Conservation (phyloP, 2,329 filamentous ascomycete species). For the Fusarium sp. region DNA sequence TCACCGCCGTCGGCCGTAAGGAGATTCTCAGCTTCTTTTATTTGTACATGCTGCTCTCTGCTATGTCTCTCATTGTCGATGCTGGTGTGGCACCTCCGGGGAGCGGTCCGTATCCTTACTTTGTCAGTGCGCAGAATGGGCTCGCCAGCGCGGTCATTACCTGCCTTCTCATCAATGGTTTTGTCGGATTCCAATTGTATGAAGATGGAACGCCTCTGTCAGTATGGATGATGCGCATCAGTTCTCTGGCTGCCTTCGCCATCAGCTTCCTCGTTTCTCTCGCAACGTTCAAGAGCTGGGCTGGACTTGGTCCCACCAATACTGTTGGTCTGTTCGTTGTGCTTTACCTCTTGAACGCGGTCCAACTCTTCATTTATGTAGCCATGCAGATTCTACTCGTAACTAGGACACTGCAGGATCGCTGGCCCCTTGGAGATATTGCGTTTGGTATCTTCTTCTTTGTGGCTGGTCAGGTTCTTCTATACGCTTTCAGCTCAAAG, state of each 20-base stretch:
- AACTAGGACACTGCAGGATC: slow-evolving; percentile 88
- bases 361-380: slow-evolving; percentile 88
- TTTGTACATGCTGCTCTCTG: slow-evolving; percentile 90
- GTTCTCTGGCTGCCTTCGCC: slow-evolving; percentile 84
- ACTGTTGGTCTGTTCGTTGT: slow-evolving; percentile 92
- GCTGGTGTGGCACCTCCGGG: slow-evolving; percentile 91
- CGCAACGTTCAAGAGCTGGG: slow-evolving; percentile 93
- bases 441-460: slow-evolving; percentile 92
- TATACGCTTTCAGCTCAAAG: slow-evolving; percentile 88
- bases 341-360: slow-evolving; percentile 89
- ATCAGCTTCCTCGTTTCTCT: slow-evolving; percentile 90
- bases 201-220: slow-evolving; percentile 95
- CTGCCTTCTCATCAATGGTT: slow-evolving; percentile 94
- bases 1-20: slow-evolving; percentile 89
- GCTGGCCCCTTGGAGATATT: slow-evolving; percentile 95
- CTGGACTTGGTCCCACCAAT: slow-evolving; percentile 84
- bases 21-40: slow-evolving; percentile 94
- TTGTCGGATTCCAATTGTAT: slow-evolving; percentile 98
- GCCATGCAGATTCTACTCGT: slow-evolving; percentile 91
- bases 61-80: slow-evolving; percentile 90
- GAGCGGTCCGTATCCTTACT: slow-evolving; percentile 86
- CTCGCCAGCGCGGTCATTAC: slow-evolving; percentile 88
- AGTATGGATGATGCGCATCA: slow-evolving; percentile 89
- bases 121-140: slow-evolving; percentile 88
- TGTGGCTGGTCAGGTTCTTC: slow-evolving; percentile 88